Base-by-base conservation (phyloP, 805 yeast genomes). In the Candida khao-thaluensis region DNA sequence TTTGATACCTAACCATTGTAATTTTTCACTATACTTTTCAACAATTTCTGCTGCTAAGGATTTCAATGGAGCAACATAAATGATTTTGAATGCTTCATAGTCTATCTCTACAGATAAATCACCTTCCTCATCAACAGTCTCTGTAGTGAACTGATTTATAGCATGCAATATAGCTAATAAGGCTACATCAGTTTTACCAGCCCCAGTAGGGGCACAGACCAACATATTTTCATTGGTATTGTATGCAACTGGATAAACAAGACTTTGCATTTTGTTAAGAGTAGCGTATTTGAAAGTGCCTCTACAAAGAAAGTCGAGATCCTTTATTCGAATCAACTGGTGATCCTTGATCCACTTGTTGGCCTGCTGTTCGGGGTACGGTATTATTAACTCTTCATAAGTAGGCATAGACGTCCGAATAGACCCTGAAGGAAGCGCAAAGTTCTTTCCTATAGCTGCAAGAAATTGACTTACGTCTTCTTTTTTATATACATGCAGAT, bases 11-110 rank as follows among this genome's bases (percentile, higher is more conserved):
- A 91, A 64, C 90, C 96, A 87, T 12, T 77, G 73, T 18, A 93
- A 66, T 46, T 89, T 81, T 32, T 79, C 75, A 23, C 84, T 73
- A 62, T 85, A 85, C 55, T 93, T 93, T 41, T 87, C 95, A 1
- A 90, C 97, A 52, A 93, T 88, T 68, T 93, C 99, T 1, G 97
- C 95, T 0, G 99, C 98, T 54, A 91, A 73, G 0, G 99, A 98
- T 52, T 90, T 91, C 43, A 91, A 66, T 0, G 98, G 98, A 0
- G 98, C 95, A 43, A 90, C 82, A 53, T 88, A 93, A 4, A 93
- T 81, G 37, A 93, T 82, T 56, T 93, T 93, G 62, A 91, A 93
- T 44, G 82, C 91, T 49, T 82, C 87, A 48, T 82, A 85, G 48
- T 81, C 85, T 22, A 90, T 79, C 49, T 82, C 83, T 23, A 77